These are phyloP conservation scores for Phytomonas sp. DNA, from an alignment of 208 protist genomes.

Conservation along the genomic window DNA sequence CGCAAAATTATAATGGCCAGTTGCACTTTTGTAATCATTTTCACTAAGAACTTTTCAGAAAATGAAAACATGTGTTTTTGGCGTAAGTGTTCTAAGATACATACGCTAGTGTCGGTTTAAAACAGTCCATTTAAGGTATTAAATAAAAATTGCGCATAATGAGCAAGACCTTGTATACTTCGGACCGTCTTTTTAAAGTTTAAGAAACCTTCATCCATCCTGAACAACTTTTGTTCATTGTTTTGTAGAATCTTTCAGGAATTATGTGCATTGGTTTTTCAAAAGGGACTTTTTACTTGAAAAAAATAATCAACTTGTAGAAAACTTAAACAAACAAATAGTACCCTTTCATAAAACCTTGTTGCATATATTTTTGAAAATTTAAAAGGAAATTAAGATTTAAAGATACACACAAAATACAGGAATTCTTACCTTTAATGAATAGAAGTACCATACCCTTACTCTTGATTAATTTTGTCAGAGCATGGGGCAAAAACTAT, in stretches of 20 bases:
- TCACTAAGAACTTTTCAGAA: background rate
- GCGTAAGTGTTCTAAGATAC: background rate
- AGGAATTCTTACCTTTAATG: background rate
- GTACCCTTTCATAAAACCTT: background rate
- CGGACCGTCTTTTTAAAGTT: background rate
- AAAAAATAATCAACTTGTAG: background rate
- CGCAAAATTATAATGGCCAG: background rate
- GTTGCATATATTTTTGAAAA: background rate
- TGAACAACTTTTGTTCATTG: background rate
- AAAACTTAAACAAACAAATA: background rate
- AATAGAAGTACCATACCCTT: background rate
- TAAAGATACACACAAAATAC: background rate
- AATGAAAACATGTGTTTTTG: background rate
- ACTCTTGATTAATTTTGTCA: background rate
- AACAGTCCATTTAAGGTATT: background rate
- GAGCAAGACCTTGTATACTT: constrained; percentile 6
- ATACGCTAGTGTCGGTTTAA: background rate
- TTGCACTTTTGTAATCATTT: background rate
- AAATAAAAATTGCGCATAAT: constrained; percentile 7
- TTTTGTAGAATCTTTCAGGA: background rate
- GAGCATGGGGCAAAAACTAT: background rate
- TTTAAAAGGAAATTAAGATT: background rate
- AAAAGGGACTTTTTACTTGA: background rate
- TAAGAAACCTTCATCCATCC: background rate
- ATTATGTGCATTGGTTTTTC: background rate